These are phyloP conservation scores for Centrapalus pauciflorus DNA, from an alignment of 129 eudicot genomes.

Conservation along the genomic window DNA sequence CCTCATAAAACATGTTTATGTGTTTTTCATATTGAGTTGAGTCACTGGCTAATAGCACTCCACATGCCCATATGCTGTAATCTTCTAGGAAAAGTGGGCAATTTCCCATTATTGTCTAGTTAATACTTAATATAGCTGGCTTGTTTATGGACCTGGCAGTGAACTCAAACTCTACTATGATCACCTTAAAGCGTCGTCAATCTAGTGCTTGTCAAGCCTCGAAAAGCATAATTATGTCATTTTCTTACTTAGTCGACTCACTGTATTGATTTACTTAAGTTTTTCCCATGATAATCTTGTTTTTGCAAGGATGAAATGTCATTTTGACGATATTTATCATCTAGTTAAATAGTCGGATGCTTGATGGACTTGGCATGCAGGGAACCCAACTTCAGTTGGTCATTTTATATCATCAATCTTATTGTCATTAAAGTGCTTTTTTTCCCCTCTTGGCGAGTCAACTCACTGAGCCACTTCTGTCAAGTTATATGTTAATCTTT, in stretches of 20 bases:
- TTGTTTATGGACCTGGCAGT: not conserved
- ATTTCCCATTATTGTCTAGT: not conserved
- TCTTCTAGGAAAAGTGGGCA: not conserved
- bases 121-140: not conserved
- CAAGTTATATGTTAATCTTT: not conserved
- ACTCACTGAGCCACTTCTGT: slow-evolving; percentile 3
- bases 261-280: not conserved
- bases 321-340: not conserved
- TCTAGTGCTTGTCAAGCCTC: not conserved
- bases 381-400: not conserved
- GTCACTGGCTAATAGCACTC: not conserved
- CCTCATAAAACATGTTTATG: not conserved
- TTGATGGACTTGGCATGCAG: no score
- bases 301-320: not conserved
- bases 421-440: not conserved
- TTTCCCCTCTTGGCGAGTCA: not conserved
- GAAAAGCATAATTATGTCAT: not conserved
- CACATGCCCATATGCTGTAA: not conserved
- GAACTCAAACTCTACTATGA: not conserved
- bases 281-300: not conserved
- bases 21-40: slow-evolving; percentile 12
- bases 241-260: not conserved
- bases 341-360: not conserved
- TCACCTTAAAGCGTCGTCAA: not conserved
- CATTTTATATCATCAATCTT: not conserved